Conservation (phyloP, 371 early-diverging fungal genomes). For the Mucor irregularis region DNA sequence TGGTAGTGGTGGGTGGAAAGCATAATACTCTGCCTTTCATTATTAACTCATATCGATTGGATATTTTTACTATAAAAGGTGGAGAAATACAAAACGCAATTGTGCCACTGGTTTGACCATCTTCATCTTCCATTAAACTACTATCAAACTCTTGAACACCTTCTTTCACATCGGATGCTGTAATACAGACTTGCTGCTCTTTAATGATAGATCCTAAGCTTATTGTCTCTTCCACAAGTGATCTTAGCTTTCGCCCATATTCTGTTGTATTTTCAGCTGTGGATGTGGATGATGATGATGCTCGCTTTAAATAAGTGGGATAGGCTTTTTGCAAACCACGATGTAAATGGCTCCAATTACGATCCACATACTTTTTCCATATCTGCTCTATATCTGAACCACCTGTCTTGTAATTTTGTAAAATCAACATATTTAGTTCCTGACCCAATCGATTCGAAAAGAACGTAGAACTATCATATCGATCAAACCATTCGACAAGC, state of each 20-base stretch:
- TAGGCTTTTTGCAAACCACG: constrained; percentile 41
- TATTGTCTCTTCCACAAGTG: constrained; percentile 37
- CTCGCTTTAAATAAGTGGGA: constrained; percentile 33
- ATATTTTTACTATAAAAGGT: constrained; percentile 39
- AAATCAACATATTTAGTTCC: constrained; percentile 31
- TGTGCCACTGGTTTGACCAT: constrained; percentile 32
- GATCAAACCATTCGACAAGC: constrained; percentile 28
- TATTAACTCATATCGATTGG: constrained; percentile 24
- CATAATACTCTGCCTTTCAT: constrained; percentile 50
- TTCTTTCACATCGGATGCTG: constrained; percentile 36
- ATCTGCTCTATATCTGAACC: constrained; percentile 5
- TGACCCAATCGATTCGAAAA: constrained; percentile 40
- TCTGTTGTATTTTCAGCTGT: too few relatives aligned
- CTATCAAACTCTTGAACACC: constrained; percentile 37
- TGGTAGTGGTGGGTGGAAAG: constrained; percentile 8
- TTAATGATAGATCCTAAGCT: constrained; percentile 44
- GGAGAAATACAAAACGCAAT: constrained; percentile 51
- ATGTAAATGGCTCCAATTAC: constrained; percentile 41
- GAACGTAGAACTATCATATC: constrained; percentile 10
- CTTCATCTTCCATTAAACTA: constrained; percentile 41
- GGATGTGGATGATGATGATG: too few relatives aligned
- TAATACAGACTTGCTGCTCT: constrained; percentile 47
- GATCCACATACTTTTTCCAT: constrained; percentile 14
- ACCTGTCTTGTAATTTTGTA: neutral
- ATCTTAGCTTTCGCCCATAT: constrained; percentile 32